Conservation (phyloP, 192 early-diverging fungal species). For the Gigaspora rosea region DNA sequence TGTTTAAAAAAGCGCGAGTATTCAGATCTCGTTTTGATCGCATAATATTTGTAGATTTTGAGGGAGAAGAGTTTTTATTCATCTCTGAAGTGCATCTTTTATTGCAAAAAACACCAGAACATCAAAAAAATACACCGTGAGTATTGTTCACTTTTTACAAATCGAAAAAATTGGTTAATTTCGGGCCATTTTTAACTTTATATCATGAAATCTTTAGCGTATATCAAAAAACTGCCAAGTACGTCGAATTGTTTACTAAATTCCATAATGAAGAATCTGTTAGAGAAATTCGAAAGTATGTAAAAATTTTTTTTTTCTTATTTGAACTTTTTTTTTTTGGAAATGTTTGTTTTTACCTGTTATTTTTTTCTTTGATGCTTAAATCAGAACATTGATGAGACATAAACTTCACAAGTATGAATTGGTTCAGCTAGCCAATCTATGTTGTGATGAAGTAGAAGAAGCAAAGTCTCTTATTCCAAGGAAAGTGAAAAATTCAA, state of each 20-base stretch:
- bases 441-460: constrained; percentile 88
- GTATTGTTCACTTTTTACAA: no score
- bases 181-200: background rate
- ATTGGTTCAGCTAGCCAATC: constrained; percentile 86
- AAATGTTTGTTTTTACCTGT: background rate
- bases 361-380: background rate
- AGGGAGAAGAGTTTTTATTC: constrained; percentile 23
- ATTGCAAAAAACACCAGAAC: background rate
- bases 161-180: background rate
- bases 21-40: background rate
- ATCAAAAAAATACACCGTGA: constrained; percentile 19
- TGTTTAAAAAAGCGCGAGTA: background rate
- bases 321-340: background rate
- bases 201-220: background rate
- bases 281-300: constrained; percentile 25
- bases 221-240: constrained; percentile 25
- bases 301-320: background rate
- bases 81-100: constrained; percentile 24
- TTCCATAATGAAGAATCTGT: constrained; percentile 32
- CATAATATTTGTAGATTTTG: constrained; percentile 14
- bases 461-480: constrained; percentile 91
- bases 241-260: constrained; percentile 18
- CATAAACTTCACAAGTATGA: constrained; percentile 49
- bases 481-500: constrained; percentile 54
- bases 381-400: constrained; percentile 24